Conservation (phyloP, 164 flowering plant genomes). For the Berberis thunbergii region DNA sequence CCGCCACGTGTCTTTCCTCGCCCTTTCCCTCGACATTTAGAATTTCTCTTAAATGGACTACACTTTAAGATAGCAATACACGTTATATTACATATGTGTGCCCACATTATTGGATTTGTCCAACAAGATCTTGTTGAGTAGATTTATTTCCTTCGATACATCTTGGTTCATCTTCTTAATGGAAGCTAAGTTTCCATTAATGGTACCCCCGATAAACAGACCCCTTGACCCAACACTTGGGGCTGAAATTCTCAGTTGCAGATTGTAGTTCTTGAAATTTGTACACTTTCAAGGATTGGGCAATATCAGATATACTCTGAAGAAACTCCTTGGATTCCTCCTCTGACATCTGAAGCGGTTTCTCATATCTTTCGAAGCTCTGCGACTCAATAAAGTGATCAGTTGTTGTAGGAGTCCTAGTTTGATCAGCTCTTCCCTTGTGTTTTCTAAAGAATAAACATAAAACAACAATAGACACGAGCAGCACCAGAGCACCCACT, state of each 20-base stretch:
- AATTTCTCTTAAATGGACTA: no score
- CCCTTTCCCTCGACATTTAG: no score
- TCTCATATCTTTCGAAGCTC: slow-evolving; percentile 24
- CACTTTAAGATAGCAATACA: no score
- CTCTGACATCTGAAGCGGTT: slow-evolving; percentile 13
- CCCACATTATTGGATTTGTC: no score
- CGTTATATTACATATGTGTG: no score
- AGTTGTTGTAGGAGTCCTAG: background rate
- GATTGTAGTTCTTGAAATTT: slow-evolving; percentile 40
- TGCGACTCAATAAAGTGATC: slow-evolving; percentile 10
- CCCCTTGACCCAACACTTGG: slow-evolving; percentile 34
- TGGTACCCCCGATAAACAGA: slow-evolving; percentile 63
- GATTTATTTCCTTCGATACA: slow-evolving; percentile 45
- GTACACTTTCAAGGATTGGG: slow-evolving; percentile 44
- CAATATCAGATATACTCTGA: slow-evolving; percentile 23
- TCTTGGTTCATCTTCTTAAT: slow-evolving; percentile 59
- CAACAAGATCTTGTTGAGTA: slow-evolving; percentile 47
- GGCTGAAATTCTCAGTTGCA: slow-evolving; percentile 59
- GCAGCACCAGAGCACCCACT: slow-evolving; percentile 17
- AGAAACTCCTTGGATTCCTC: slow-evolving; percentile 31
- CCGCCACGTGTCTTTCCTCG: no score
- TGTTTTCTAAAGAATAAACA: slow-evolving; percentile 15
- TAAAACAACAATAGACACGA: slow-evolving; percentile 16
- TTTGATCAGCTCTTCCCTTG: slow-evolving; percentile 6
- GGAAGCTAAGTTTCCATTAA: slow-evolving; percentile 47